phyloP scores from a whole-genome alignment of 2,329 filamentous ascomycete species.

The Polytolypa hystricis region DNA sequence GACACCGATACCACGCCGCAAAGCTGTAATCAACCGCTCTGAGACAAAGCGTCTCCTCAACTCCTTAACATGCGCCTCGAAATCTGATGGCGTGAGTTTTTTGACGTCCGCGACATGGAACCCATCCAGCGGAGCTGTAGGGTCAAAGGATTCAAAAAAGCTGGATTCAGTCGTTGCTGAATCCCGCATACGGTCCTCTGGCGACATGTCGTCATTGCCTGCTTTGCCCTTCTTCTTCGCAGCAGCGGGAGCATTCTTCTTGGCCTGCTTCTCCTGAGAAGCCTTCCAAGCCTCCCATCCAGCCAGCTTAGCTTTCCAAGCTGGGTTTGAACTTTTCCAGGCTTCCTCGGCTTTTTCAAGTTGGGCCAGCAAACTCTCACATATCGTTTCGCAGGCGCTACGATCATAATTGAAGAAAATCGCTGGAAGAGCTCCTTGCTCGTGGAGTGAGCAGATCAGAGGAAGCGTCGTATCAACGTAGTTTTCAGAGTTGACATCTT shows the following conservation, averaged over 20 bases:
- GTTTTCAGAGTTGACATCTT: constrained; percentile 17
- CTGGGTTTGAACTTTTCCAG: constrained; percentile 46
- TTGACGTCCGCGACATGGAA: constrained; percentile 58
- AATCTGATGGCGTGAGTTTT: constrained; percentile 47
- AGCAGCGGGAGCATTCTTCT: constrained; percentile 29
- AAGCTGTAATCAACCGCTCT: constrained; percentile 46
- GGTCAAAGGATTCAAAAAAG: constrained; percentile 55
- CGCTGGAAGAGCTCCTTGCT: constrained; percentile 56
- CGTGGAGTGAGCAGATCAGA: constrained; percentile 49
- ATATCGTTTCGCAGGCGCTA: constrained; percentile 50
- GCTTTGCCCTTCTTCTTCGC: constrained; percentile 20
- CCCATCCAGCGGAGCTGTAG: constrained; percentile 48
- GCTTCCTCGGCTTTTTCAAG: constrained; percentile 44
- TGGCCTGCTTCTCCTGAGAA: constrained; percentile 22
- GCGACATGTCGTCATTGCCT: constrained; percentile 37
- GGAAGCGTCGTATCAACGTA: constrained; percentile 42
- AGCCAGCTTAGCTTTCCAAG: constrained; percentile 51
- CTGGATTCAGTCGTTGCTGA: constrained; percentile 45
- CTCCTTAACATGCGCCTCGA: constrained; percentile 43
- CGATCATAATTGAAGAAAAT: constrained; percentile 72
- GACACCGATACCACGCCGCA: constrained; percentile 59
- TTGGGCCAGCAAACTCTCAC: constrained; percentile 39
- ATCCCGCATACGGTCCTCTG: constrained; percentile 47
- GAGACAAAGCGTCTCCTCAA: constrained; percentile 42
- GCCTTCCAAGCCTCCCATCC: constrained; percentile 48